Evolutionary conservation across 805 yeast genomes (phyloP).

Genomic region (Saccharomyces cerevisiae): DNA sequence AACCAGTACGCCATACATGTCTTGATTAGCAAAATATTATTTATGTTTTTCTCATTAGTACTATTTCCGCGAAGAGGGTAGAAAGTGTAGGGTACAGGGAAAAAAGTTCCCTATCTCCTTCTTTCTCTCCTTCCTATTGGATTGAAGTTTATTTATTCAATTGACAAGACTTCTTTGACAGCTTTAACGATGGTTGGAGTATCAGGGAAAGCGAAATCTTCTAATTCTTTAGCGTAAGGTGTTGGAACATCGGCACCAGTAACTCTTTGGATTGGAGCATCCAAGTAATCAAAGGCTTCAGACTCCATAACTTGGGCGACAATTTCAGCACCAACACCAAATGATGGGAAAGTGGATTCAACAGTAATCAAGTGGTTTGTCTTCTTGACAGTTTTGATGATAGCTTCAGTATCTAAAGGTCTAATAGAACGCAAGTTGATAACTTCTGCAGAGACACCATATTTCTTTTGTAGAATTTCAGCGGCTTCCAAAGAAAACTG

Average conservation of each 20-base stretch:
- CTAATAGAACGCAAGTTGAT: constrained; percentile 92
- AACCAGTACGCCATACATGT: not conserved
- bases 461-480: constrained; percentile 68
- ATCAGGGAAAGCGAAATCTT: constrained; percentile 98
- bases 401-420: constrained; percentile 87
- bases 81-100: not conserved
- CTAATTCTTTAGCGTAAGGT: constrained; percentile 92
- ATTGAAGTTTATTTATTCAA: constrained; percentile 32
- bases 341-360: constrained; percentile 96
- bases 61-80: not conserved
- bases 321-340: constrained; percentile 97
- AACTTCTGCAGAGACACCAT: constrained; percentile 87
- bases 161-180: constrained; percentile 66
- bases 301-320: constrained; percentile 97
- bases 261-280: constrained; percentile 96
- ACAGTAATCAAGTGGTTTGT: constrained; percentile 94
- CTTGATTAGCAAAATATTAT: not conserved
- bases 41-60: not conserved
- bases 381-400: constrained; percentile 84
- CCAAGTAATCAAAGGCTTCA: constrained; percentile 95
- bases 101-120: not conserved
- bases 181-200: constrained; percentile 83
- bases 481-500: constrained; percentile 85
- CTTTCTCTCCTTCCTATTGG: not conserved
- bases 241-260: constrained; percentile 99